Evolutionary conservation across 495 filamentous ascomycete genomes (phyloP).

Genomic region (Neurospora sublineolata): DNA sequence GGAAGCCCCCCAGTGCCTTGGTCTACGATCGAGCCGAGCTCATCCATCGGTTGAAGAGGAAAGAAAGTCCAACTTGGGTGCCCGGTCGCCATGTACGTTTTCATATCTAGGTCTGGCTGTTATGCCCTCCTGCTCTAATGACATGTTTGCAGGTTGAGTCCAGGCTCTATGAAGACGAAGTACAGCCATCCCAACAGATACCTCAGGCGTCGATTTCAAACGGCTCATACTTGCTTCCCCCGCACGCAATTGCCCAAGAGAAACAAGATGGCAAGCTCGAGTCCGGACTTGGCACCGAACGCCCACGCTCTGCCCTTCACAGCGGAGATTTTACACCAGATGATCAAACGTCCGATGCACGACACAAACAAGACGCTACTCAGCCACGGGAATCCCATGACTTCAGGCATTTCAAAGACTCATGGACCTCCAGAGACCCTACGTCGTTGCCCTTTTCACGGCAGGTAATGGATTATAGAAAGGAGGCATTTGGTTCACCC

Average conservation of each 20-base stretch:
- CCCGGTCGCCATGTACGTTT: slow-evolving; percentile 51
- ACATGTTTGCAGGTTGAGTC: slow-evolving; percentile 25
- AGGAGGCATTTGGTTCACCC: slow-evolving; percentile 21
- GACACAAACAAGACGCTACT: neutral
- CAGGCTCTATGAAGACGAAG: slow-evolving; percentile 21
- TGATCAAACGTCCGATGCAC: slow-evolving; percentile 14
- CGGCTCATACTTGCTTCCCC: slow-evolving; percentile 25
- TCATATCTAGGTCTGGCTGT: neutral
- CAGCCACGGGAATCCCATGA: neutral
- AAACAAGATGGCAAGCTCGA: slow-evolving; percentile 17
- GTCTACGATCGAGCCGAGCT: slow-evolving; percentile 59
- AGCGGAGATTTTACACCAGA: slow-evolving; percentile 76
- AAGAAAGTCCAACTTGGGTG: slow-evolving; percentile 66
- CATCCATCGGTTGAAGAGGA: slow-evolving; percentile 74
- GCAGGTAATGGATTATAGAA: slow-evolving; percentile 8
- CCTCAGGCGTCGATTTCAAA: slow-evolving; percentile 25
- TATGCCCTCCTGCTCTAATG: neutral
- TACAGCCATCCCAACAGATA: slow-evolving; percentile 21
- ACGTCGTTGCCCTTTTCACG: slow-evolving; percentile 28
- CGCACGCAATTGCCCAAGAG: slow-evolving; percentile 33
- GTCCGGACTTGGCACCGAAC: slow-evolving; percentile 55
- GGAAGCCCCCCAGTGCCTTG: slow-evolving; percentile 9
- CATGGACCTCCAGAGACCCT: slow-evolving; percentile 32
- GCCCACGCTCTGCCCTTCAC: slow-evolving; percentile 79
- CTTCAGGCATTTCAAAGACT: slow-evolving; percentile 2